Evolutionary conservation across 495 filamentous ascomycete species (phyloP).

Genomic region (Penicillium salamii): DNA sequence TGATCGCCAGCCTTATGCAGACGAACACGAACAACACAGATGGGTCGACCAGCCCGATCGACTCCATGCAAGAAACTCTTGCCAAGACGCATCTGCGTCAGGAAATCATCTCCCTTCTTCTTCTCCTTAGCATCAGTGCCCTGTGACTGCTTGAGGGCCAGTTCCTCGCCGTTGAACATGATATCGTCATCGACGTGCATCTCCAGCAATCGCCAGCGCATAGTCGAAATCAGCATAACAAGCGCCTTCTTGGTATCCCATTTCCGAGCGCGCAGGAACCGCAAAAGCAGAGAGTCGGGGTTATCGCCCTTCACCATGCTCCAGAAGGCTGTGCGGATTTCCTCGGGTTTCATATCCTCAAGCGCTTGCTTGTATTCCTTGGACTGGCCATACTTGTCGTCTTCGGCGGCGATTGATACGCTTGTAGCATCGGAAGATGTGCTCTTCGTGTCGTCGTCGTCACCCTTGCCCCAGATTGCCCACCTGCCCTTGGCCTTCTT

Average conservation of each 20-base stretch:
- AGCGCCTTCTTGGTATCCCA: constrained; percentile 94
- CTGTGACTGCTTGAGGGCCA: constrained; percentile 58
- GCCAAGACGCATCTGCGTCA: constrained; percentile 82
- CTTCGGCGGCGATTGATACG: constrained; percentile 44
- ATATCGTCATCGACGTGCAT: constrained; percentile 86
- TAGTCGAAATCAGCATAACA: constrained; percentile 90
- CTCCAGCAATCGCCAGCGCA: constrained; percentile 82
- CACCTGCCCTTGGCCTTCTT: constrained; percentile 65
- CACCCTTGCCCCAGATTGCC: constrained; percentile 57
- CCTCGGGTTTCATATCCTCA: constrained; percentile 69
- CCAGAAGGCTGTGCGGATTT: constrained; percentile 84
- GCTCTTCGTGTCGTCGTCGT: constrained; percentile 47
- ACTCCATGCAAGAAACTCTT: constrained; percentile 91
- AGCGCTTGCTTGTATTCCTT: constrained; percentile 83
- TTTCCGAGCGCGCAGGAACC: constrained; percentile 90
- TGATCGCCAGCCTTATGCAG: constrained; percentile 82
- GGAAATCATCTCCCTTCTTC: constrained; percentile 76
- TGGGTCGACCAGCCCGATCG: constrained; percentile 81
- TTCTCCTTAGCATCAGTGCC: constrained; percentile 51
- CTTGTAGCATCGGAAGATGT: constrained; percentile 28
- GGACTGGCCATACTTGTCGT: constrained; percentile 91
- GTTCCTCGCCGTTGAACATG: constrained; percentile 72
- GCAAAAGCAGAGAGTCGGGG: constrained; percentile 81
- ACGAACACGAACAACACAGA: constrained; percentile 80
- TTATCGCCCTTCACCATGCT: constrained; percentile 94